Evolutionary conservation across 495 filamentous ascomycete genomes (phyloP), one percentile per base, ranked within the genome.

Genomic region (Astrocystis sublimbata): DNA sequence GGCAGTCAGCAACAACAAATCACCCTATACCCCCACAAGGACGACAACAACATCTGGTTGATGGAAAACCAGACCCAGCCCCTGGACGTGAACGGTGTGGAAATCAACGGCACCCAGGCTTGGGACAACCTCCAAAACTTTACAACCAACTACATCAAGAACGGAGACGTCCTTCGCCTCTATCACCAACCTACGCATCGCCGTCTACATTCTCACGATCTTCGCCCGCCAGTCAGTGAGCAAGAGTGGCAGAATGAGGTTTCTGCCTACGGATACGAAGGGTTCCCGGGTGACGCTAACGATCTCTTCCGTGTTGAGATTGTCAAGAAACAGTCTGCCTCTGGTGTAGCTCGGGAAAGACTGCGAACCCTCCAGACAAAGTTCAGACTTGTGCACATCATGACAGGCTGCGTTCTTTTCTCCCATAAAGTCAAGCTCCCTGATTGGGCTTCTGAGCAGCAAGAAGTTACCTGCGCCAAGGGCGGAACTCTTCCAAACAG

Each of bases 211-310:
- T 98, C 96, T 8, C 94, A 98, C 74, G 93, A 98, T 73, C 89
- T 93, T 53, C 91, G 94, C n/a, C 88, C 94, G n/a, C 94, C 94
- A 12, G 88, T 98, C 62, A 96, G 91, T 21, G 94, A 98, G 71
- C 93, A 92, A 3, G 94, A 98, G 6, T 98, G 94, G 94, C 94
- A 98, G 71, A 96, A 93, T 67, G 94, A 98, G 75, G 91, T 97
- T 13, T 97, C 94, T 6, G 94, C 94, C 15, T 98, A 98, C 73
- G 94, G 94, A 28, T 97, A 96, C 65, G 92, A 96, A 73, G 96
- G 96, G 7, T 98, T 98, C 69, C 85, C 92, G 54, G 94, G 94
- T 56, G 94, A 98, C 75, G 94, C 94, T 51, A 98, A 98, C 69
- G 94, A 98, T 72, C 79, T 91, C 28, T 98, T 96, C 86, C 89